These are phyloP conservation scores for Penicillium sp. DNA, from an alignment of 2,329 filamentous ascomycete species.

Conservation along the genomic window DNA sequence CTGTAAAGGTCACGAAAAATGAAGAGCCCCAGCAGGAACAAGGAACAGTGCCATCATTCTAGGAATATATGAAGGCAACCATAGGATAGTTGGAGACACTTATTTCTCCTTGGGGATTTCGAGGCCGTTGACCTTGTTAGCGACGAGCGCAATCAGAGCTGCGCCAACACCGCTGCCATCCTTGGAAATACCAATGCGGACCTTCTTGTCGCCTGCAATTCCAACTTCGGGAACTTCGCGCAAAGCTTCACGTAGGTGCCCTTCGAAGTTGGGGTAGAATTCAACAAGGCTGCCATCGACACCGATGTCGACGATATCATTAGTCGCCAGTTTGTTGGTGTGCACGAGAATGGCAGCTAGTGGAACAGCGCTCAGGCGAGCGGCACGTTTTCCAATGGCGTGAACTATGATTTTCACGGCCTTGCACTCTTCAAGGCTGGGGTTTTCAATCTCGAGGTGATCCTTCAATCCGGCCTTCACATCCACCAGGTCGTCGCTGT, in stretches of 20 bases:
- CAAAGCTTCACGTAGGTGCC: slow-evolving; percentile 81
- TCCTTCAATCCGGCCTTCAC: slow-evolving; percentile 77
- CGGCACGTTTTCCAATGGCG: slow-evolving; percentile 83
- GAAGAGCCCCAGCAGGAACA: not conserved
- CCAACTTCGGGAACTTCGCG: slow-evolving; percentile 75
- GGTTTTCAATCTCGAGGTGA: slow-evolving; percentile 70
- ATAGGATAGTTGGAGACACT: not conserved
- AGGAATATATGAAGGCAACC: not conserved
- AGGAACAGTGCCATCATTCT: not conserved
- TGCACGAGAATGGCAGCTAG: slow-evolving; percentile 81
- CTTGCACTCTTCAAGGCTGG: slow-evolving; percentile 78
- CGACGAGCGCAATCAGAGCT: slow-evolving; percentile 88
- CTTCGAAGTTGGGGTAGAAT: slow-evolving; percentile 90
- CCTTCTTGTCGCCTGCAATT: slow-evolving; percentile 72
- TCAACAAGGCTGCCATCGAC: slow-evolving; percentile 94
- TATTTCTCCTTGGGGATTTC: slow-evolving; percentile 14
- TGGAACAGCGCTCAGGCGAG: slow-evolving; percentile 81
- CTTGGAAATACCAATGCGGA: slow-evolving; percentile 94
- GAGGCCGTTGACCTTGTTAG: slow-evolving; percentile 49
- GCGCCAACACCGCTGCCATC: slow-evolving; percentile 95
- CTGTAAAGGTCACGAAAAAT: not conserved
- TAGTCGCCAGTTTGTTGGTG: slow-evolving; percentile 67
- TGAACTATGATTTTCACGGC: slow-evolving; percentile 80
- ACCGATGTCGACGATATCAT: slow-evolving; percentile 80
- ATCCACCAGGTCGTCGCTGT: slow-evolving; percentile 66